These are phyloP conservation scores for Aspergillus cejpii DNA, from an alignment of 2,329 filamentous ascomycete genomes.

Conservation along the genomic window DNA sequence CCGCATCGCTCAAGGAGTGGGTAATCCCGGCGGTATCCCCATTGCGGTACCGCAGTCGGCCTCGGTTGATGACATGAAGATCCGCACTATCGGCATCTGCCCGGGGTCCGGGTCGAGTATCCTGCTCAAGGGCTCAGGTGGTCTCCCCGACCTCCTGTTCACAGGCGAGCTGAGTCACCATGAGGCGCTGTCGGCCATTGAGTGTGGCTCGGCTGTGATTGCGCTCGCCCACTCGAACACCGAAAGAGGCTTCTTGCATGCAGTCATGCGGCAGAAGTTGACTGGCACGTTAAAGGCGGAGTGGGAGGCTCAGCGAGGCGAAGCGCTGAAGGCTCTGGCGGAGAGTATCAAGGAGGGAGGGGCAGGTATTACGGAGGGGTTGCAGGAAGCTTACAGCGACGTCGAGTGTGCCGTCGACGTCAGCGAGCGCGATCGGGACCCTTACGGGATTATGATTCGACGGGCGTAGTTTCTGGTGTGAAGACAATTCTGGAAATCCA, in stretches of 20 bases:
- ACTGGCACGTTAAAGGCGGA: slow-evolving; percentile 52
- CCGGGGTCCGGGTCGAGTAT: slow-evolving; percentile 75
- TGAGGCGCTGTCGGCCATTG: slow-evolving; percentile 77
- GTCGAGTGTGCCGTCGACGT: slow-evolving; percentile 59
- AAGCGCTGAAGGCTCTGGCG: slow-evolving; percentile 34
- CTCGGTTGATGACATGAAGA: slow-evolving; percentile 49
- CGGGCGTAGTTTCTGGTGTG: slow-evolving; percentile 6
- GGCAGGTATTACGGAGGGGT: slow-evolving; percentile 25
- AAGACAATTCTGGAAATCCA: neutral
- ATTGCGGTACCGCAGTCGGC: slow-evolving; percentile 57
- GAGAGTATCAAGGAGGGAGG: slow-evolving; percentile 21
- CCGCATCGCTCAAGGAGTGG: slow-evolving; percentile 56
- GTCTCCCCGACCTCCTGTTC: slow-evolving; percentile 68
- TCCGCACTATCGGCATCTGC: slow-evolving; percentile 73
- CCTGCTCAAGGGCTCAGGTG: slow-evolving; percentile 56
- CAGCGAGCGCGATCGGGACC: slow-evolving; percentile 77
- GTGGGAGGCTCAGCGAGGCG: slow-evolving; percentile 46
- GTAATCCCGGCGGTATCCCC: slow-evolving; percentile 59
- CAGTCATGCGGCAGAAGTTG: slow-evolving; percentile 62
- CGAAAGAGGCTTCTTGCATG: slow-evolving; percentile 72
- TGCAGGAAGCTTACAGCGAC: slow-evolving; percentile 47
- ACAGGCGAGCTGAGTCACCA: slow-evolving; percentile 94
- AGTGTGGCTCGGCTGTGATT: slow-evolving; percentile 74
- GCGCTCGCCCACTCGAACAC: slow-evolving; percentile 90
- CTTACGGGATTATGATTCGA: slow-evolving; percentile 65